Conservation (phyloP, 2,329 filamentous ascomycete genomes). For the Colletotrichum viniferum region DNA sequence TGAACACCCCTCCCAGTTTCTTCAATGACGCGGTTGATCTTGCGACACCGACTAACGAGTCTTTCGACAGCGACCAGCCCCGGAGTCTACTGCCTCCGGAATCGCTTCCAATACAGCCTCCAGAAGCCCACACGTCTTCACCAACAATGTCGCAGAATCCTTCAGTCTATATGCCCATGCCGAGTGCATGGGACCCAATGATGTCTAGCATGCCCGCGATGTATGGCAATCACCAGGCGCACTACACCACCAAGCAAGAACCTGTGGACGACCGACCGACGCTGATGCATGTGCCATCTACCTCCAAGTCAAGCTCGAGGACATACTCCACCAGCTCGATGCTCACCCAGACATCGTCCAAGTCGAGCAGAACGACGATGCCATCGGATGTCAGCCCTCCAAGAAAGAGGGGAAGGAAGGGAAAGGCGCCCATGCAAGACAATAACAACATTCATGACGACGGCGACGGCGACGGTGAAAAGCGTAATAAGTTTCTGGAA, state of each 20-base stretch:
- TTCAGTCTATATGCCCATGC: slow-evolving; percentile 5
- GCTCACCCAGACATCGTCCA: not conserved
- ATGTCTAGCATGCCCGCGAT: not conserved
- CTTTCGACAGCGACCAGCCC: slow-evolving; percentile 19
- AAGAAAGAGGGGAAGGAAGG: slow-evolving; percentile 31
- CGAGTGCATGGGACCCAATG: slow-evolving; percentile 9
- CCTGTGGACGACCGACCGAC: not conserved
- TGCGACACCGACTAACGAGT: slow-evolving; percentile 17
- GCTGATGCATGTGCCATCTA: not conserved
- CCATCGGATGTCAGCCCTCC: slow-evolving; percentile 17
- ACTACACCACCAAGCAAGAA: slow-evolving; percentile 16
- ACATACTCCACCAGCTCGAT: not conserved
- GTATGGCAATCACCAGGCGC: slow-evolving; percentile 3
- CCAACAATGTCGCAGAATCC: not conserved
- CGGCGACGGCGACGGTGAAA: slow-evolving; percentile 36
- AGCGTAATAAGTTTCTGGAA: slow-evolving; percentile 65
- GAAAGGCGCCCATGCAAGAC: slow-evolving; percentile 24
- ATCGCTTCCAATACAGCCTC: not conserved
- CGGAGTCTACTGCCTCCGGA: slow-evolving; percentile 4
- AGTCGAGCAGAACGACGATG: slow-evolving; percentile 21
- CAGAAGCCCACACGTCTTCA: not conserved
- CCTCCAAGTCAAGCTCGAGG: not conserved
- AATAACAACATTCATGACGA: not conserved
- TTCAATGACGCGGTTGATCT: slow-evolving; percentile 20
- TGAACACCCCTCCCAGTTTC: slow-evolving; percentile 22